Percentiles rank a stretch among this genome's conserved stretches.
Evolutionary conservation across 371 early-diverging fungal genomes (phyloP).

Genomic region (Mortierella sp.): DNA sequence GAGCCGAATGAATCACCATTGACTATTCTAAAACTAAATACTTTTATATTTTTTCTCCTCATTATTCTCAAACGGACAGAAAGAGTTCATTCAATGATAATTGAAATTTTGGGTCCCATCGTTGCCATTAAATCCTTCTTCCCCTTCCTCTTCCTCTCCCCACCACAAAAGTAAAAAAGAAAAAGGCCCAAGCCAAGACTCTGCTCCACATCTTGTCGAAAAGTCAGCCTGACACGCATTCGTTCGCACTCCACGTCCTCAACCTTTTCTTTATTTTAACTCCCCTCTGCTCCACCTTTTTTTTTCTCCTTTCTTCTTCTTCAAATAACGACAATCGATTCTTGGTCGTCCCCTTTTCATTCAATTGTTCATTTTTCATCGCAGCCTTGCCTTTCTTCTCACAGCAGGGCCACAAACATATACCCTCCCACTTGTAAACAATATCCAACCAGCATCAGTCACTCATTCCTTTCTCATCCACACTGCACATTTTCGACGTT

Average conservation of each 20-base stretch:
- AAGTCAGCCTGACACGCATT: neutral
- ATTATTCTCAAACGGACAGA: constrained; percentile 4
- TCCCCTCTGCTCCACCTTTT: neutral
- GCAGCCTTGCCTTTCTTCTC: neutral
- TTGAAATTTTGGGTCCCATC: neutral
- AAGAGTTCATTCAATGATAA: neutral
- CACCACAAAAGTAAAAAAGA: neutral
- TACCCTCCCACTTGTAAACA: neutral
- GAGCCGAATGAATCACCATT: constrained; percentile 11
- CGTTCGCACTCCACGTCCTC: neutral
- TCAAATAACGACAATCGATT: constrained; percentile 3
- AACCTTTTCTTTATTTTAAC: neutral
- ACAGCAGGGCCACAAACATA: neutral
- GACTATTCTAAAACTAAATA: neutral
- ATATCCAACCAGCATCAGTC: neutral
- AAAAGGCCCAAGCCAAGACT: neutral
- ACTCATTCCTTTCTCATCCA: neutral
- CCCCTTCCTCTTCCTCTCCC: neutral
- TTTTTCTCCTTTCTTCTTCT: neutral
- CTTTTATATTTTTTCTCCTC: neutral
- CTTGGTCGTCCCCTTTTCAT: neutral
- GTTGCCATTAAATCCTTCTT: neutral
- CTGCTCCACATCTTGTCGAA: constrained; percentile 1
- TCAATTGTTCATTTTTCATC: neutral
- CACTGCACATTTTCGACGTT: neutral